These are phyloP conservation scores for Pestalotiopsis sp. DNA, from an alignment of 2,329 filamentous ascomycete species.

Conservation along the genomic window DNA sequence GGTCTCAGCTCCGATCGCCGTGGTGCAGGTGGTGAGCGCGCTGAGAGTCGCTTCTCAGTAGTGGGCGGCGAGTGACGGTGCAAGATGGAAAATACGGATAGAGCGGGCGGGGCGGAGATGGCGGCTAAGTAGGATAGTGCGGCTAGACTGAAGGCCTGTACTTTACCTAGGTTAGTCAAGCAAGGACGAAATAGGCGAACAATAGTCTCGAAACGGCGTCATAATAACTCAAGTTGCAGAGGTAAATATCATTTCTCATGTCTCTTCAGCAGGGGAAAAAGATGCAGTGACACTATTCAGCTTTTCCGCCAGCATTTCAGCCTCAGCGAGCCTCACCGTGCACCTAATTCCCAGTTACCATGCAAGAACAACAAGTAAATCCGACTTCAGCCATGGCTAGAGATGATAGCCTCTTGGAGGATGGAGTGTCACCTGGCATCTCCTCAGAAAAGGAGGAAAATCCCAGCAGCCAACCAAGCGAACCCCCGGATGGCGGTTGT, in stretches of 20 bases:
- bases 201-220: background rate
- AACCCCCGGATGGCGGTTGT: conserved; percentile 27
- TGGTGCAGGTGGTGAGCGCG: background rate
- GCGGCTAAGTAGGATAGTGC: conserved; percentile 4
- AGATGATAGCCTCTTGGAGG: background rate
- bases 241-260: background rate
- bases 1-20: background rate
- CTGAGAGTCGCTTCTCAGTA: background rate
- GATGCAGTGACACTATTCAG: background rate
- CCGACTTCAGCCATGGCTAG: background rate
- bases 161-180: background rate
- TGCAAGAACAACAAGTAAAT: background rate
- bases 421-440: background rate
- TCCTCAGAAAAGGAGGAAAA: background rate
- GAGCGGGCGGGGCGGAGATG: conserved; percentile 7
- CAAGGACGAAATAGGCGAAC: background rate
- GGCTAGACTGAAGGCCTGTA: background rate
- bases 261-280: background rate
- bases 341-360: too few relatives aligned
- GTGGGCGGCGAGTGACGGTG: background rate
- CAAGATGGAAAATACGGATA: conserved; percentile 3
- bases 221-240: background rate
- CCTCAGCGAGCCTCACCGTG: background rate
- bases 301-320: background rate
- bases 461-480: background rate